Evolutionary conservation across 495 filamentous ascomycete species (phyloP).

Genomic region (Aspergillus leporis): DNA sequence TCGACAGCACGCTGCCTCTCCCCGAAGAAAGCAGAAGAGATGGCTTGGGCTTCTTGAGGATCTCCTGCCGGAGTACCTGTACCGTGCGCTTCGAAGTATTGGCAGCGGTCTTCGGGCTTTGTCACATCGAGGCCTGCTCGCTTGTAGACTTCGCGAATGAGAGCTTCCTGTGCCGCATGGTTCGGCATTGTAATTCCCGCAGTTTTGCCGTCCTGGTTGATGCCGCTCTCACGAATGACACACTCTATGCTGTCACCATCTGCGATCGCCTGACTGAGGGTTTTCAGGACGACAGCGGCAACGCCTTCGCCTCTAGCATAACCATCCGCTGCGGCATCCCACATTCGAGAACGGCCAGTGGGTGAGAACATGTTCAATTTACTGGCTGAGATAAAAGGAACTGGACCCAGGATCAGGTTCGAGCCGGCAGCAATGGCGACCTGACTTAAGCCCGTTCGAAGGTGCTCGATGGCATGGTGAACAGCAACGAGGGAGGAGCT

Average conservation of each 20-base stretch:
- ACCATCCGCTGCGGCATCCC: conserved; percentile 37
- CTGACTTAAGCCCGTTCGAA: conserved; percentile 34
- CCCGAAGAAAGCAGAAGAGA: conserved; percentile 48
- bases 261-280: conserved; percentile 24
- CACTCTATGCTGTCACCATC: conserved; percentile 33
- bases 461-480: conserved; percentile 39
- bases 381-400: conserved; percentile 1
- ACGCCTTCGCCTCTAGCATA: conserved; percentile 47
- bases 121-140: conserved; percentile 33
- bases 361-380: conserved; percentile 10
- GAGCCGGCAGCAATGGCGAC: conserved; percentile 28
- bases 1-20: conserved; percentile 10
- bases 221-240: conserved; percentile 30
- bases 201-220: conserved; percentile 34
- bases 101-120: not conserved
- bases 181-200: conserved; percentile 58
- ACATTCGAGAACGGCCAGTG: conserved; percentile 25
- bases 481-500: conserved; percentile 44
- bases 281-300: conserved; percentile 33
- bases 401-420: conserved; percentile 24
- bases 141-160: conserved; percentile 48
- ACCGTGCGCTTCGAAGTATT: conserved; percentile 28
- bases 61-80: conserved; percentile 63
- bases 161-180: conserved; percentile 47
- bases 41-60: conserved; percentile 58